Evolutionary conservation across 495 filamentous ascomycete species (phyloP), one percentile per base, ranked within the genome.

Genomic region (Lichina pygmaea): DNA sequence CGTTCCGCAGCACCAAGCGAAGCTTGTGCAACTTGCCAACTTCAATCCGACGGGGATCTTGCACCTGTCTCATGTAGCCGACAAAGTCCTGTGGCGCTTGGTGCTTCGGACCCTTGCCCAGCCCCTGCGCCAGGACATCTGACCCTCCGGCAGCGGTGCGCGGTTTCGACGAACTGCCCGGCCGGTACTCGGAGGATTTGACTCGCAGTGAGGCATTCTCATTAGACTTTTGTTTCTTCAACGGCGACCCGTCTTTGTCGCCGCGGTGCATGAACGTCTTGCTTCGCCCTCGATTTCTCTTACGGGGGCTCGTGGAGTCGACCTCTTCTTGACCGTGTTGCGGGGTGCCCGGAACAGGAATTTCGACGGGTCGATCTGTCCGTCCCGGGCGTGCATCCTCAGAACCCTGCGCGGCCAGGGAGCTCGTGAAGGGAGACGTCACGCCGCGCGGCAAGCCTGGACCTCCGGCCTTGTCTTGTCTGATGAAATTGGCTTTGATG

Each of bases 11-110:
- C 9, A 95, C 65, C 42, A 93, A 66, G 6, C 86, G 76, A 16
- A 97, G 68, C 58, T 97, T 97, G 58, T 97, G 91, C 9, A 97
- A 58, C 50, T 81, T 81, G 8, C 85, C 83, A n/a, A 94, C 79
- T 54, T 95, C 86, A 3, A 94, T 72, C 45, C 73, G 62, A 54
- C 91, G 70, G 0, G 84, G 83, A 56, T 79, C 73, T 49, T 73
- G 75, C 34, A 79, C 74, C 58, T 81, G 79, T 47, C 70, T 65
- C 52, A 93, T 55, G 56, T 92, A 92, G 11, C 66, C 60, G 33
- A 93, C 78, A 57, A 83, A 93, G 51, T 94, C 85, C 16, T 72
- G 71, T 6, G 85, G 81, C 8, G 70, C 45, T 6, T 55, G 47
- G 8, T 54, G 44, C 47, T 54, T 58, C 2, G 49, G 59, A 42